Base-by-base conservation (phyloP, 2,329 filamentous ascomycete species). In the Diaporthe helianthi region DNA sequence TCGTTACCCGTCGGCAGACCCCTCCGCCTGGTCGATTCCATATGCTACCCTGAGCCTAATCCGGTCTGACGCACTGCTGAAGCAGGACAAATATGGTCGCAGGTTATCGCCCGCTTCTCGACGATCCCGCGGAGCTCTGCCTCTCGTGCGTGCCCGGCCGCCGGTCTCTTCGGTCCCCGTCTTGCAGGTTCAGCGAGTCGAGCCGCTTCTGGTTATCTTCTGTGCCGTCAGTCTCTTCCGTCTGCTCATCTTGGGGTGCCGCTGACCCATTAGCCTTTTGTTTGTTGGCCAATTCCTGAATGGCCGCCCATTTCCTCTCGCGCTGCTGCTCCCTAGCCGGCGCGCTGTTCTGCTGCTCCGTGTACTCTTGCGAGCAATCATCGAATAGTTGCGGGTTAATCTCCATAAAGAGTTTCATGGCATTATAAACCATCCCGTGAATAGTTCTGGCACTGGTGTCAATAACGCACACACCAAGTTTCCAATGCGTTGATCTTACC, bases 381-480 rank as follows among this genome's bases (percentile, higher is more conserved):
- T 99, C 96, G 76, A 99, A 99, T 26, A 99, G 88, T 79, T 98
- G 94, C 12, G 96, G 96, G 79, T 98, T 98, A 77, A 99, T 98
- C 80, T 99, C 96, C 96, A 99, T 99, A 81, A 99, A 99, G 46
- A 99, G 88, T 80, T 99, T 99, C 96, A 99, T 98, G 69, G 96
- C 96, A 77, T 98, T 99, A 80, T 98, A 98, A 13, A 99, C 96
- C 95, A 99, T 98, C 79, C 96, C 96, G 78, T 99, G 96, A 74
- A 99, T 99, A 9, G 96, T 99, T 76, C 96, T 98, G 73, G 2
- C 9, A 61, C 12, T 17, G n/a, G 29, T 72, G 33, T 70, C 41
- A 69, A 24, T 51, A 67, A 61, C 69, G 47, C 31, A 22, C 15
- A 17, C 36, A 10, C 4, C 19, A 47, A 19, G 29, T 33, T 47